Evolutionary conservation across 2,329 filamentous ascomycete species (phyloP).

Genomic region (Diatrype stigma): DNA sequence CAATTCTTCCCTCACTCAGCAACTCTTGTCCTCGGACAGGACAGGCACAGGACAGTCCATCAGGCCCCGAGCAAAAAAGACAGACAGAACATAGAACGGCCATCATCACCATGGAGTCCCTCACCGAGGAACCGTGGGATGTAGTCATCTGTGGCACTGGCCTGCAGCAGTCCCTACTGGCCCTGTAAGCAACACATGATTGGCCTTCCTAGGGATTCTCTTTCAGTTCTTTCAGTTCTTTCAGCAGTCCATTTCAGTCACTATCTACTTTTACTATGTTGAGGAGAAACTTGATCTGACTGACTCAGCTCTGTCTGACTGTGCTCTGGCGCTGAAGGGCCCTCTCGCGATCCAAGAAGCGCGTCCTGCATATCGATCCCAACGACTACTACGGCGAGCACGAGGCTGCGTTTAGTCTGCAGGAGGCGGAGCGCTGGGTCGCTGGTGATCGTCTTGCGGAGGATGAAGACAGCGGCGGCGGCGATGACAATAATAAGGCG

Average conservation of each 20-base stretch:
- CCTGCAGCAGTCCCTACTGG: conserved; percentile 73
- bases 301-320: conserved; percentile 58
- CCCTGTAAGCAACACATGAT: conserved; percentile 55
- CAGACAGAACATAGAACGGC: no score
- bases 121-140: conserved; percentile 73
- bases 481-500: neutral
- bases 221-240: no score
- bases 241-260: no score
- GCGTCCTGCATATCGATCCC: conserved; percentile 82
- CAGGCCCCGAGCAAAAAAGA: no score
- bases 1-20: conserved; percentile 4
- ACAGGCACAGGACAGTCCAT: no score
- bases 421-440: conserved; percentile 76
- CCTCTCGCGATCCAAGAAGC: conserved; percentile 87
- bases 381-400: conserved; percentile 85
- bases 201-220: conserved; percentile 3
- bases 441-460: conserved; percentile 35
- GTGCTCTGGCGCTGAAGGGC: conserved; percentile 58
- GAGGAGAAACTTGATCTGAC: conserved; percentile 54
- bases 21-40: no score
- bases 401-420: conserved; percentile 80
- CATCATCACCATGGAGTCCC: conserved; percentile 59
- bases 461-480: conserved; percentile 6
- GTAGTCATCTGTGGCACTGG: conserved; percentile 75
- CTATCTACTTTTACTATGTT: neutral